Conservation (phyloP, 495 filamentous ascomycete species). For the Ascobolus immersus region DNA sequence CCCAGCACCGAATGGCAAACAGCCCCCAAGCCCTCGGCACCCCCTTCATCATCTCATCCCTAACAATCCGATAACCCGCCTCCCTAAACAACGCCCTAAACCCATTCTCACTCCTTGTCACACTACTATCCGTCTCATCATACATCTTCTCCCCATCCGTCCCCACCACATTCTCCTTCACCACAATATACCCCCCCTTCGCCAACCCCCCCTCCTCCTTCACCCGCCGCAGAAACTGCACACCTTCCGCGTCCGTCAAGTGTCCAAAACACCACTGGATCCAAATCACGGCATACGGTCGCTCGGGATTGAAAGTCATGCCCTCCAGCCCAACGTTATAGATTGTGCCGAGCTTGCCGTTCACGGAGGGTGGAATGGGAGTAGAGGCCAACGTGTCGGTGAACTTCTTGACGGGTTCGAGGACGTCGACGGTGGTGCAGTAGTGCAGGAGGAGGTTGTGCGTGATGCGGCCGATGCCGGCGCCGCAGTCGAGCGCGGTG, state of each 20-base stretch:
- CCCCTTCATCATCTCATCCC: not conserved
- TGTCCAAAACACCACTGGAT: conserved; percentile 89
- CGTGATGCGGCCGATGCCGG: conserved; percentile 32
- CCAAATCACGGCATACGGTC: conserved; percentile 31
- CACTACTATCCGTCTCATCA: conserved; percentile 54
- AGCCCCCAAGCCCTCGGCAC: not conserved
- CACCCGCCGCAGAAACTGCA: conserved; percentile 39
- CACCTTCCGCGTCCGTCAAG: conserved; percentile 53
- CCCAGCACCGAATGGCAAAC: not conserved
- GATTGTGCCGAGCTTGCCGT: conserved; percentile 29
- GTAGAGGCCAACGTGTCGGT: conserved; percentile 23
- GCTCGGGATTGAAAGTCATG: not conserved
- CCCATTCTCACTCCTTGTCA: conserved; percentile 28
- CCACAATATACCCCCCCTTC: conserved; percentile 33
- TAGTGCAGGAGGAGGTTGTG: conserved; percentile 22
- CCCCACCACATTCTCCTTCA: conserved; percentile 67
- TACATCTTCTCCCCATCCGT: conserved; percentile 41
- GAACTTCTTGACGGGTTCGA: conserved; percentile 33
- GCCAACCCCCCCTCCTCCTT: no score
- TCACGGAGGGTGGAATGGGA: conserved; percentile 14
- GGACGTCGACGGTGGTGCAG: conserved; percentile 23
- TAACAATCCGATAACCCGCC: not conserved
- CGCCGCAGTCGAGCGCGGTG: conserved; percentile 27
- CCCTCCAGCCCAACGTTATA: conserved; percentile 51
- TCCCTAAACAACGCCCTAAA: not conserved